Percentiles rank a stretch among this genome's conserved stretches.
phyloP scores from a whole-genome alignment of 2,329 filamentous ascomycete genomes.

The Penicillium sp. region DNA sequence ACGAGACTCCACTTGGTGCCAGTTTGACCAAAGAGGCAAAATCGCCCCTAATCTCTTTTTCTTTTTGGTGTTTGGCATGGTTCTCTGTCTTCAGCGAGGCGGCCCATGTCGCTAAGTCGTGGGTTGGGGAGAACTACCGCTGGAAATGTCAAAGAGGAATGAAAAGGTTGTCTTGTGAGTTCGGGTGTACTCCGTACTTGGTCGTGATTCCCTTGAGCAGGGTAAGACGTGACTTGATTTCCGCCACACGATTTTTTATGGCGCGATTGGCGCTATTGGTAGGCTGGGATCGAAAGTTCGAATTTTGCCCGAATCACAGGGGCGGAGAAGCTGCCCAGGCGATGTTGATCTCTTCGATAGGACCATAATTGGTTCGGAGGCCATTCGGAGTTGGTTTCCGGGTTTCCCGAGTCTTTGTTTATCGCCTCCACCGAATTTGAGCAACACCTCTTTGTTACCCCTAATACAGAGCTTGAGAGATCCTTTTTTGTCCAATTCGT shows the following conservation, averaged over 20 bases:
- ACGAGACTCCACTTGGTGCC: not conserved
- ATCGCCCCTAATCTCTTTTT: not conserved
- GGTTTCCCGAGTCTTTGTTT: not conserved
- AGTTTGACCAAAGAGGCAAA: not conserved
- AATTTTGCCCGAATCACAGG: not conserved
- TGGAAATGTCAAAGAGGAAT: conserved; percentile 10
- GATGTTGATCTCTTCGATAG: not conserved
- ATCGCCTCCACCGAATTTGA: not conserved
- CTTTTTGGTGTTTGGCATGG: not conserved
- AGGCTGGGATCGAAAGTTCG: not conserved
- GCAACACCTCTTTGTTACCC: not conserved
- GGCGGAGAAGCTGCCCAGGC: not conserved
- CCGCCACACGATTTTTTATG: not conserved
- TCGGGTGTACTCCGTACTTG: not conserved
- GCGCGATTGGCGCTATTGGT: not conserved
- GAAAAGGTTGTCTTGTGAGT: not conserved
- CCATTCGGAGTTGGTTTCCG: not conserved
- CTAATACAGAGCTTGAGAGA: not conserved
- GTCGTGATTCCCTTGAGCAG: not conserved
- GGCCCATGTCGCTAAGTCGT: conserved; percentile 39
- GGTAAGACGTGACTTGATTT: not conserved
- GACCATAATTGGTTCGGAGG: not conserved
- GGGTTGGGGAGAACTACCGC: conserved; percentile 36
- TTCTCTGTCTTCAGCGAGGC: conserved; percentile 27
- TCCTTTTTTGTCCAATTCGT: not conserved